Conservation (phyloP, 2,329 filamentous ascomycete genomes). For the Cordyceps tenuipes region DNA sequence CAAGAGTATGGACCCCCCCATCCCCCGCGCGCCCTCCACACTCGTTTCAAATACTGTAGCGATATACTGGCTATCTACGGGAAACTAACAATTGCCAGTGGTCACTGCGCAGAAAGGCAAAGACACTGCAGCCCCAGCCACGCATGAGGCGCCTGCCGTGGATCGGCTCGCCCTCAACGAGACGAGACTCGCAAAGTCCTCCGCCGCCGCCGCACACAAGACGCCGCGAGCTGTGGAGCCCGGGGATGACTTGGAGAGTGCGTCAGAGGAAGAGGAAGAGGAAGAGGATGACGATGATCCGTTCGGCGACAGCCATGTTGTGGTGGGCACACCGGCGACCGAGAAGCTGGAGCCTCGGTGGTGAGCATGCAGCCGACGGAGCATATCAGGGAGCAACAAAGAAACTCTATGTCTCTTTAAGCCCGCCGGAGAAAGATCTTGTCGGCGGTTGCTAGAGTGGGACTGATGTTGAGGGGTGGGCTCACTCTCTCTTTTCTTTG, state of each 20-base stretch:
- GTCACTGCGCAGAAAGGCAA: not conserved
- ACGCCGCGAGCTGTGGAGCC: conserved; percentile 23
- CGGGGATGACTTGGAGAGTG: conserved; percentile 22
- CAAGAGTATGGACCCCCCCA: conserved; percentile 35
- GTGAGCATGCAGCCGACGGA: conserved; percentile 14
- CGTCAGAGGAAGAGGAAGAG: conserved; percentile 47
- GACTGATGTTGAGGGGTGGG: too few species aligned
- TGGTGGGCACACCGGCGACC: conserved; percentile 35
- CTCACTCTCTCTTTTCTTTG: too few species aligned
- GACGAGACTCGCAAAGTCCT: conserved; percentile 17
- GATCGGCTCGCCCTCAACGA: conserved; percentile 26
- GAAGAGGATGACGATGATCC: conserved; percentile 80
- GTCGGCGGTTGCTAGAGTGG: too few species aligned
- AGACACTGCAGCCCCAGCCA: not conserved
- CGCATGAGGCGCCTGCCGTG: not conserved
- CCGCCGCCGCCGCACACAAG: conserved; percentile 13
- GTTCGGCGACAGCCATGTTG: conserved; percentile 77
- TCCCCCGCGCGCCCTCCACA: not conserved
- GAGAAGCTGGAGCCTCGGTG: conserved; percentile 25
- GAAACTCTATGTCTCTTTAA: too few species aligned
- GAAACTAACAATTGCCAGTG: conserved; percentile 25
- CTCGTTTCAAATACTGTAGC: not conserved
- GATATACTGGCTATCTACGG: not conserved
- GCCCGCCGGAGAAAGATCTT: too few species aligned
- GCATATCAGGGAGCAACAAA: not conserved